A percentile compares a stretch with the other conserved stretches of the same genome.
phyloP scores from a whole-genome alignment of 305 asterid genomes.

The Fraxinus baroniana region DNA sequence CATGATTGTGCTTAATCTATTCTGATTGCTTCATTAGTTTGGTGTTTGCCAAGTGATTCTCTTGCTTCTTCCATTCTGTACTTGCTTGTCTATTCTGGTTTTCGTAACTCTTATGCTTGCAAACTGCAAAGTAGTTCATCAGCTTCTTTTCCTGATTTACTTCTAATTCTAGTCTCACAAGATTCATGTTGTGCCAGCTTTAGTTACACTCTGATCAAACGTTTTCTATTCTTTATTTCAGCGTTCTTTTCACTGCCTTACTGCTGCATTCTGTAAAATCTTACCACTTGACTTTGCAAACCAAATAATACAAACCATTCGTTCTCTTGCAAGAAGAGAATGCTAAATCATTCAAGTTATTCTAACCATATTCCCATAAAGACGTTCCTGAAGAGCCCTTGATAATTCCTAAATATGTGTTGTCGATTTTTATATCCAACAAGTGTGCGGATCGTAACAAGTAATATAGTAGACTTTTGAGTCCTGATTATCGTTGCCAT shows the following conservation, averaged over 20 bases:
- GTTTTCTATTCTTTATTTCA: background rate
- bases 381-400: background rate
- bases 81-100: constrained; percentile 14
- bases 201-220: background rate
- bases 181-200: constrained; percentile 8
- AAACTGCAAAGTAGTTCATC: background rate
- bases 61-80: background rate
- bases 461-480: no score
- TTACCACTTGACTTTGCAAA: background rate
- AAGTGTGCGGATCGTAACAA: no score
- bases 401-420: background rate
- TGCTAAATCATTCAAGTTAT: background rate
- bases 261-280: background rate
- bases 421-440: no score
- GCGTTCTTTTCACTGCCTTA: background rate
- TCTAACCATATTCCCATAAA: background rate
- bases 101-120: background rate
- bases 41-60: background rate
- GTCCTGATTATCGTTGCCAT: no score
- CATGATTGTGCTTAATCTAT: constrained; percentile 5
- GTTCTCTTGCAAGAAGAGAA: background rate
- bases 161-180: background rate
- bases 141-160: background rate
- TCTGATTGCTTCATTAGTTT: background rate
- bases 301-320: background rate